phyloP scores from a whole-genome alignment of 2,329 filamentous ascomycete genomes.

The Graphilbum fragrans region DNA sequence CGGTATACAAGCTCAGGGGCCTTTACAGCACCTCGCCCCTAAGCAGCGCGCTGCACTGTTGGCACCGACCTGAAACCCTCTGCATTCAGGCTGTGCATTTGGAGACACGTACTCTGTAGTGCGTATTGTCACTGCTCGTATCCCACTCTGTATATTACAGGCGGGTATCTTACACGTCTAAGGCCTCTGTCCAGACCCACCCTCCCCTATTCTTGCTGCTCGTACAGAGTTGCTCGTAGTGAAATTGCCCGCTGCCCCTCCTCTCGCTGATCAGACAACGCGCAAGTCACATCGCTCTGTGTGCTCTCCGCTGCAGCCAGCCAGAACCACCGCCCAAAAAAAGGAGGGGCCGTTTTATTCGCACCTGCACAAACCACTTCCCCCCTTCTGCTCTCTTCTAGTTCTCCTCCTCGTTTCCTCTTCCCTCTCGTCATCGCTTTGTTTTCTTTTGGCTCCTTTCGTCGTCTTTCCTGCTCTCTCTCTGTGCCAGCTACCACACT shows the following conservation, averaged over 20 bases:
- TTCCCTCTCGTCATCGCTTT: neutral
- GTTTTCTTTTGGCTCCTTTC: neutral
- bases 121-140: too few species aligned
- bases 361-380: constrained; percentile 5
- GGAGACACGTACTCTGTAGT: too few species aligned
- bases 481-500: neutral
- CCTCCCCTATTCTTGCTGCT: neutral
- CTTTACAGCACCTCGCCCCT: too few species aligned
- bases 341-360: constrained; percentile 9
- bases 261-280: constrained; percentile 3
- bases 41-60: too few species aligned
- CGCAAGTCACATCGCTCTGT: neutral
- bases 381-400: constrained; percentile 1
- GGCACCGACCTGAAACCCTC: too few species aligned
- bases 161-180: too few species aligned
- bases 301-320: constrained; percentile 2
- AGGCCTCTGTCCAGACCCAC: too few species aligned
- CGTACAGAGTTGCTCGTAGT: neutral
- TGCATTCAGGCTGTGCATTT: too few species aligned
- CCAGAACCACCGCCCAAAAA: constrained; percentile 2
- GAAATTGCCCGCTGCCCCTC: constrained; percentile 1
- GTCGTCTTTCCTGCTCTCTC: neutral
- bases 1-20: too few species aligned
- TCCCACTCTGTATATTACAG: too few species aligned
- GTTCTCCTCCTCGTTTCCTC: neutral